phyloP scores from a whole-genome alignment of 768 basidiomycete species.

The Clitopilus passeckerianus region DNA sequence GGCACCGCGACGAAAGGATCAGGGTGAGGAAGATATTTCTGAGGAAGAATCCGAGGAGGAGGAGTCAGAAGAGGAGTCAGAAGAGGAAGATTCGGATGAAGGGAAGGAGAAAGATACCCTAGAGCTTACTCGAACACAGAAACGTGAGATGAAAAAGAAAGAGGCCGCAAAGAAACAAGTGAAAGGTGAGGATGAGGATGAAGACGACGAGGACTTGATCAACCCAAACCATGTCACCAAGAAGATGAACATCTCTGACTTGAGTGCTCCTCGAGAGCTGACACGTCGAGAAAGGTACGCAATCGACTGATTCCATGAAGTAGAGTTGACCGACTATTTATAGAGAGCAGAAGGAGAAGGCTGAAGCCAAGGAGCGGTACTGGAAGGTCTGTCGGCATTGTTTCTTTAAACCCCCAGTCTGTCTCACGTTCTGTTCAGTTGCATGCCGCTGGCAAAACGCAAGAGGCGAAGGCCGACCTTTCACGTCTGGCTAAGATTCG shows the following conservation, averaged over 20 bases:
- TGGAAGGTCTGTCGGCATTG: constrained; percentile 57
- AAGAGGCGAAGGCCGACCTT: constrained; percentile 85
- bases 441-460: constrained; percentile 80
- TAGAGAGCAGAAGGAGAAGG: constrained; percentile 90
- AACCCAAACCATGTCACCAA: constrained; percentile 77
- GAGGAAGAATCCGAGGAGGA: constrained; percentile 41
- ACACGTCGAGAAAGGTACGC: constrained; percentile 61
- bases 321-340: background rate
- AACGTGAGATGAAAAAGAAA: constrained; percentile 82
- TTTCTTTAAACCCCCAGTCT: background rate
- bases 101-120: constrained; percentile 35
- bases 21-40: constrained; percentile 36
- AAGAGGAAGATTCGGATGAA: constrained; percentile 40
- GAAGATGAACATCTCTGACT: constrained; percentile 72
- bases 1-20: constrained; percentile 26
- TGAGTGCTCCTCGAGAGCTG: constrained; percentile 58
- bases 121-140: constrained; percentile 67
- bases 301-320: background rate
- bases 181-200: constrained; percentile 33
- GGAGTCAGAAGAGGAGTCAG: constrained; percentile 38
- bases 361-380: constrained; percentile 83
- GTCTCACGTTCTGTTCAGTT: constrained; percentile 34
- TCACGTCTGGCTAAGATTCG: constrained; percentile 81
- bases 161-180: constrained; percentile 48
- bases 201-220: constrained; percentile 64